Percentiles rank a stretch among this genome's conserved stretches.
phyloP scores from a whole-genome alignment of 2,329 filamentous ascomycete species.

The Pseudonectria foliicola region DNA sequence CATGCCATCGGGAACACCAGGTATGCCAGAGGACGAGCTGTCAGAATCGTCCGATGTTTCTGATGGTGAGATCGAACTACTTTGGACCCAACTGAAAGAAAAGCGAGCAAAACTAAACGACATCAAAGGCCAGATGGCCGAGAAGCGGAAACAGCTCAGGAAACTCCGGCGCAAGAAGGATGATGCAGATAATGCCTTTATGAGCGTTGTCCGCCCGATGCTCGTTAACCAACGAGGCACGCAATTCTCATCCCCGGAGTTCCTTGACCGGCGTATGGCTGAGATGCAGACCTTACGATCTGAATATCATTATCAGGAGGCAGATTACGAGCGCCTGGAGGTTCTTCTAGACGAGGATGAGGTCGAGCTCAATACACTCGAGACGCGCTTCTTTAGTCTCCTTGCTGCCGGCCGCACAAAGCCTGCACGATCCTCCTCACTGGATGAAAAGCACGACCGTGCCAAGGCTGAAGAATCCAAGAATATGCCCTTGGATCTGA shows the following conservation, averaged over 20 bases:
- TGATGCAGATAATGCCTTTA: constrained; percentile 33
- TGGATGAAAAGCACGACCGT: constrained; percentile 4
- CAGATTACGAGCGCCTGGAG: constrained; percentile 31
- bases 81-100: constrained; percentile 31
- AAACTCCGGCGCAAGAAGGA: constrained; percentile 27
- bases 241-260: constrained; percentile 12
- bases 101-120: constrained; percentile 23
- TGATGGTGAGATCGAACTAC: constrained; percentile 25
- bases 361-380: constrained; percentile 27
- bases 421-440: constrained; percentile 3
- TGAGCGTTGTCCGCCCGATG: constrained; percentile 31
- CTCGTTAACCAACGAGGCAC: constrained; percentile 22
- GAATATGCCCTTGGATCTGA: constrained; percentile 26
- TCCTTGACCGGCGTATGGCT: constrained; percentile 23
- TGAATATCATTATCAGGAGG: constrained; percentile 30
- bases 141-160: constrained; percentile 24
- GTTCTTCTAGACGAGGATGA: constrained; percentile 29
- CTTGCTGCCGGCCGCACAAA: constrained; percentile 24
- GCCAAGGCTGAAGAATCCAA: constrained; percentile 6
- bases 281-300: constrained; percentile 32
- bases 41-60: constrained; percentile 14
- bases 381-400: constrained; percentile 32
- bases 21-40: constrained; percentile 8
- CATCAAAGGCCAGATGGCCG: constrained; percentile 26
- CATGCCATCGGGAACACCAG: constrained; percentile 5